phyloP scores from a whole-genome alignment of 495 filamentous ascomycete genomes.

The Penicillium atrosanguineum region DNA sequence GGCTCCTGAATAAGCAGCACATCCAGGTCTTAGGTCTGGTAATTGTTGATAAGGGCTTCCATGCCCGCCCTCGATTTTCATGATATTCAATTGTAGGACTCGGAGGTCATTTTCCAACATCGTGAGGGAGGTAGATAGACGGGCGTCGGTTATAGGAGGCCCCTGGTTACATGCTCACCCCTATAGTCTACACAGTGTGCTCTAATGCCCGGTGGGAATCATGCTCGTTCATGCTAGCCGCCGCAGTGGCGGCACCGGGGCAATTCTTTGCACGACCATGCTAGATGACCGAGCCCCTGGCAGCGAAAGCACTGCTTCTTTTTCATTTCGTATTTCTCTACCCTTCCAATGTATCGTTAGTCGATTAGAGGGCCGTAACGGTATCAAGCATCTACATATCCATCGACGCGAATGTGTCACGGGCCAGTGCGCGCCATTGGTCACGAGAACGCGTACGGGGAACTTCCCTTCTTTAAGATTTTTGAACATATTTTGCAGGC shows the following conservation, averaged over 20 bases:
- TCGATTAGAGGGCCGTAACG: too few species aligned
- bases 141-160: constrained; percentile 12
- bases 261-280: constrained; percentile 29
- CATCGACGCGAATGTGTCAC: too few species aligned
- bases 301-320: constrained; percentile 25
- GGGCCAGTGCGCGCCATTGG: too few species aligned
- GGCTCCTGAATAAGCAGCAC: constrained; percentile 28
- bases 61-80: constrained; percentile 26
- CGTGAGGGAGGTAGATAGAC: background rate
- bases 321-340: constrained; percentile 7
- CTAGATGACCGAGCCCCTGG: constrained; percentile 27
- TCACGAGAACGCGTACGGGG: too few species aligned
- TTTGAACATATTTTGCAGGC: too few species aligned
- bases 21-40: constrained; percentile 21
- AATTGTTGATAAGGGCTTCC: constrained; percentile 30
- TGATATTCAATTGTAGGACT: constrained; percentile 30
- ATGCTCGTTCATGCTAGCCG: constrained; percentile 18
- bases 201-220: constrained; percentile 21
- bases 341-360: too few species aligned
- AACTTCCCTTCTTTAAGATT: too few species aligned
- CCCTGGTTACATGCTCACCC: constrained; percentile 19
- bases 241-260: constrained; percentile 24
- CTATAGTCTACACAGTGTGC: constrained; percentile 21
- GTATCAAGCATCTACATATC: too few species aligned
- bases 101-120: constrained; percentile 2